Evolutionary conservation across 192 early-diverging fungal genomes (phyloP), one percentile per base, ranked within the genome.

Genomic region (Backusella westeae): DNA sequence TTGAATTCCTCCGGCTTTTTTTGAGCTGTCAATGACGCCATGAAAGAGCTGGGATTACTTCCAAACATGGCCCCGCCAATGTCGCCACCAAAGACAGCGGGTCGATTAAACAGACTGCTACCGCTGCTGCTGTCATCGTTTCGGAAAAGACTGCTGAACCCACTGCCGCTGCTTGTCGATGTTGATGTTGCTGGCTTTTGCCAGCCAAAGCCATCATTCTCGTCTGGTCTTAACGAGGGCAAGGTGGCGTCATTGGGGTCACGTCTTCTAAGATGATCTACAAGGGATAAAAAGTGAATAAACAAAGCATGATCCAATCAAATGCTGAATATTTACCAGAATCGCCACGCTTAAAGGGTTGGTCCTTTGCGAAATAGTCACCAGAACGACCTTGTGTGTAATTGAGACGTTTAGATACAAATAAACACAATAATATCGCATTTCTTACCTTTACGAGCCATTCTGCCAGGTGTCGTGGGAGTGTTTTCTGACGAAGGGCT

Each of bases 1-100:
- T 87, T 83, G 74, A 41, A 80, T 69, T 80, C 73, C 63, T 84
- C 85, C 8, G 78, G 52, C 26, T 77, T 34, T 34, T 72, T 78
- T 14, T 10, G 26, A 21, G 68, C 53, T 41, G 67, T 36, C 12
- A 63, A 39, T 34, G 39, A 8, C 12, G 39, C 21, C 42, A 41
- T 72, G 39, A 39, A 36, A 3, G 67, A 69, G 29, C n/a, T 38
- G 12, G 21, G 23, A 19, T 32, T 38, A 15, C 14, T 39, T 12
- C 56, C 56, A 63, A 63, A 63, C 56, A 63, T 63, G 56, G 56
- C 12, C 0, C 4, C 21, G 9, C 70, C 70, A 32, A 72, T 46
- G 41, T 46, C 29, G 42, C 70, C 70, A 46, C 70, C 70, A 15
- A 39, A 35, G 34, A 29, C 69, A 41, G 36, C 69, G 4, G 41